Evolutionary conservation across 257 asterid genomes (phyloP).

Genomic region (Sherardia arvensis): DNA sequence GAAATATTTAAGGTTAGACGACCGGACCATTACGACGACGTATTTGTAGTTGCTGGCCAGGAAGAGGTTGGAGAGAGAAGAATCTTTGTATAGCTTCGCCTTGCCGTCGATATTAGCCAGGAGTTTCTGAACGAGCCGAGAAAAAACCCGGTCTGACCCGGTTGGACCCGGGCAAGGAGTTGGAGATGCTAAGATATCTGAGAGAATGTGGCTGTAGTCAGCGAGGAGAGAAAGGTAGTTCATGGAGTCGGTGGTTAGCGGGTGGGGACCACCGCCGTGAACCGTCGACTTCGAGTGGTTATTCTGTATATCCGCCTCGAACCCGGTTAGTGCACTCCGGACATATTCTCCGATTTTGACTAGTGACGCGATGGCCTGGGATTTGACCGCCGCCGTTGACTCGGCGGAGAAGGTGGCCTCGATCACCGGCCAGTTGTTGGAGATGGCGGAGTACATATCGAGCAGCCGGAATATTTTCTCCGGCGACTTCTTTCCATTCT

Average conservation of each 20-base stretch:
- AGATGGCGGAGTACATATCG: conserved; percentile 64
- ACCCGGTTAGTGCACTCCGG: conserved; percentile 32
- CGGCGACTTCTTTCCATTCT: conserved; percentile 34
- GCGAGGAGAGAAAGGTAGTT: conserved; percentile 45
- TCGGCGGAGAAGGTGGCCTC: conserved; percentile 55
- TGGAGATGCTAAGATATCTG: conserved; percentile 39
- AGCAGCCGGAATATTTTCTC: conserved; percentile 59
- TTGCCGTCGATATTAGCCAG: conserved; percentile 71
- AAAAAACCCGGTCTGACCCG: conserved; percentile 25
- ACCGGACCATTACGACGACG: conserved; percentile 46
- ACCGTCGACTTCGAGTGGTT: conserved; percentile 44
- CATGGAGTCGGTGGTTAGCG: conserved; percentile 51
- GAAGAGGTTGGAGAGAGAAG: conserved; percentile 48
- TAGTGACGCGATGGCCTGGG: conserved; percentile 50
- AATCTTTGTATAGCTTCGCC: conserved; percentile 60
- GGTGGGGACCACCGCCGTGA: conserved; percentile 61
- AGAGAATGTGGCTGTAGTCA: conserved; percentile 52
- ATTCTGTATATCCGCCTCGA: conserved; percentile 46
- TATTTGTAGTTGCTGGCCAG: conserved; percentile 70
- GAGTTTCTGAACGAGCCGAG: conserved; percentile 55
- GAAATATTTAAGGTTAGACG: conserved; percentile 57
- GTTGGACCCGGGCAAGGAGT: conserved; percentile 22
- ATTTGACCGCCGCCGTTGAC: conserved; percentile 30
- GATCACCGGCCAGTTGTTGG: conserved; percentile 59
- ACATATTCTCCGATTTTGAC: conserved; percentile 39